Evolutionary conservation across 176 grass and related monocot species (phyloP), one percentile per base, ranked within the genome.

Genomic region (Alloteropsis semialata): DNA sequence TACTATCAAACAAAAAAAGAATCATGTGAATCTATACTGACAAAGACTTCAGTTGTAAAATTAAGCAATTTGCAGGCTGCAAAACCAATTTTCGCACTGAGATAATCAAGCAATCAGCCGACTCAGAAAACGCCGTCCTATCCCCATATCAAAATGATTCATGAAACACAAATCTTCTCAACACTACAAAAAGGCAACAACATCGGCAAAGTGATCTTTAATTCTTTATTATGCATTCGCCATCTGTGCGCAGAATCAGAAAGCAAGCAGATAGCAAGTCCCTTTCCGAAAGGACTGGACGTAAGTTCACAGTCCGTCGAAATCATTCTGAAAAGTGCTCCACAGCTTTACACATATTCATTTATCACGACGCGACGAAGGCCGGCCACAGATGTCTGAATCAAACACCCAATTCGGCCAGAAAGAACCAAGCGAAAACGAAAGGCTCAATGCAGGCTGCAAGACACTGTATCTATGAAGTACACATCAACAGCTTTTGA

Each of bases 231-330:
- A 86, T 36, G 29, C 78, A 71, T 60, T 77, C 27, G 62, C 53
- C 77, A 89, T 80, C 48, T 60, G 60, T 30, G 50, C n/a, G 58
- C 27, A 46, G 44, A 10, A 79, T 25, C 48, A 39, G 78, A 85
- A 49, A 71, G 68, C 22, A 71, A 62, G 54, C 72, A 64, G 63
- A 64, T 46, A 16, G 28, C 5, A 4, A 19, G 73, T 82, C 65
- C 59, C 88, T 66, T 86, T 66, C 84, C 36, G n/a, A 67, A 64
- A 90, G 65, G 64, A 74, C 66, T 59, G 28, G 79, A 71, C 37
- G 71, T 39, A 15, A 77, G 65, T 72, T 77, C 56, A 48, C 73
- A 41, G 49, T 24, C 57, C 24, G 48, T 66, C 73, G n/a, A 85
- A 71, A 77, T 42, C 64, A 37, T 39, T 67, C 79, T 32, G 39